Conservation (phyloP, 768 basidiomycete species). For the Hericium alpestre region DNA sequence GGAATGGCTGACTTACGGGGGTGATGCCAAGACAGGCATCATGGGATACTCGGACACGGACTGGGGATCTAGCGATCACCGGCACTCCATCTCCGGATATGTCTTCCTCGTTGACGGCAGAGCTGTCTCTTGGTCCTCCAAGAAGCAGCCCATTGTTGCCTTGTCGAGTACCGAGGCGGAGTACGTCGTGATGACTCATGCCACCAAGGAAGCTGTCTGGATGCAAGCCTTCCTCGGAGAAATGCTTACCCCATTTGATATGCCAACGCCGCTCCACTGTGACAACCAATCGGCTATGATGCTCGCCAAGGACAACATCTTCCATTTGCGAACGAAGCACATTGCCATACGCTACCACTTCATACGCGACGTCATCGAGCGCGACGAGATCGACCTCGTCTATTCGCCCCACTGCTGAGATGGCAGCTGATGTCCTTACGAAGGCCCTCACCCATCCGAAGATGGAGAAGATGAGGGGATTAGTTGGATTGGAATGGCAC, state of each 20-base stretch:
- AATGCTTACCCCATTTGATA: constrained; percentile 1
- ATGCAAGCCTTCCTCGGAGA: constrained; percentile 15
- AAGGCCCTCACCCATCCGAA: neutral
- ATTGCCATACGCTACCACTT: constrained; percentile 3
- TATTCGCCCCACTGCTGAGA: neutral
- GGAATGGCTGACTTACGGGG: constrained; percentile 11
- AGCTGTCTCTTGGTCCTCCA: constrained; percentile 29
- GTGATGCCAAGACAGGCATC: neutral
- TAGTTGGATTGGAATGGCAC: neutral
- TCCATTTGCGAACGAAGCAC: constrained; percentile 1
- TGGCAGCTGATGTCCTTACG: neutral
- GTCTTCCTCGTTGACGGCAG: constrained; percentile 24
- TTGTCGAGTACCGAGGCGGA: constrained; percentile 34
- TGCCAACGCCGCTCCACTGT: neutral
- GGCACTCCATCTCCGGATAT: constrained; percentile 21
- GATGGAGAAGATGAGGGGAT: neutral
- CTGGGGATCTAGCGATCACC: constrained; percentile 16
- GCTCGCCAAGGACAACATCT: neutral
- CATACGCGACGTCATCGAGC: neutral
- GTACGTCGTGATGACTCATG: constrained; percentile 29
- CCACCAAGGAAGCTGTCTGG: constrained; percentile 28
- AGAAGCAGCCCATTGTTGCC: constrained; percentile 28
- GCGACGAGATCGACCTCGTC: neutral
- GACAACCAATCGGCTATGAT: neutral
- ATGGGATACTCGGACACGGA: constrained; percentile 19